Evolutionary conservation across 352 stramenopile species (phyloP).

Genomic region (Phytophthora citrophthora): DNA sequence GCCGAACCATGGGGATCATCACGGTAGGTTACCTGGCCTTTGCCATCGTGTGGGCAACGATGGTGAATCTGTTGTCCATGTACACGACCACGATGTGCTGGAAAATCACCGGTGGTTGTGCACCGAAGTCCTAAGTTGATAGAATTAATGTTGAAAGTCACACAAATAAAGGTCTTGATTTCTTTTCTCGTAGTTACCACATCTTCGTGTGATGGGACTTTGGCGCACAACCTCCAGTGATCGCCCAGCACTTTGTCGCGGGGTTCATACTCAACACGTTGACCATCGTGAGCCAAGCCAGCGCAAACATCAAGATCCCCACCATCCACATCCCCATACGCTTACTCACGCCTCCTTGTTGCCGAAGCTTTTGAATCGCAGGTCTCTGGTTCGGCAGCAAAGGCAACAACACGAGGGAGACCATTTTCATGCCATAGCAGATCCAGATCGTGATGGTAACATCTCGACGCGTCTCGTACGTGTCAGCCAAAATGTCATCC

Average conservation of each 20-base stretch:
- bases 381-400: conserved; percentile 50
- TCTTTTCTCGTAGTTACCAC: neutral
- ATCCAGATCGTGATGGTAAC: conserved; percentile 64
- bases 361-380: conserved; percentile 37
- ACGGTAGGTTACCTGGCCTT: conserved; percentile 36
- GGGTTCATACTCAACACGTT: conserved; percentile 63
- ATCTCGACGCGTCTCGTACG: conserved; percentile 49
- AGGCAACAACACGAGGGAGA: conserved; percentile 50
- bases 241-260: conserved; percentile 61
- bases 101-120: conserved; percentile 57
- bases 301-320: conserved; percentile 35
- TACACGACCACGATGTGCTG: conserved; percentile 56
- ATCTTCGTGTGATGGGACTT: conserved; percentile 16
- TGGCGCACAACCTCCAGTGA: conserved; percentile 60
- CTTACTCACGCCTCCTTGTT: conserved; percentile 44
- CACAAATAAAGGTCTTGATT: too few relatives aligned
- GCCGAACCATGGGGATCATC: conserved; percentile 32
- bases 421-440: conserved; percentile 57
- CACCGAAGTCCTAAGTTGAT: conserved; percentile 18
- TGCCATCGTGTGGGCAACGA: conserved; percentile 38
- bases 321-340: conserved; percentile 42
- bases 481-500: conserved; percentile 55
- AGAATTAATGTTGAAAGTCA: too few relatives aligned
- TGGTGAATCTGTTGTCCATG: conserved; percentile 55
- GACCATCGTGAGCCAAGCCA: conserved; percentile 45